These are phyloP conservation scores for Collybiopsis confluens DNA, from an alignment of 768 basidiomycete genomes.

Conservation along the genomic window DNA sequence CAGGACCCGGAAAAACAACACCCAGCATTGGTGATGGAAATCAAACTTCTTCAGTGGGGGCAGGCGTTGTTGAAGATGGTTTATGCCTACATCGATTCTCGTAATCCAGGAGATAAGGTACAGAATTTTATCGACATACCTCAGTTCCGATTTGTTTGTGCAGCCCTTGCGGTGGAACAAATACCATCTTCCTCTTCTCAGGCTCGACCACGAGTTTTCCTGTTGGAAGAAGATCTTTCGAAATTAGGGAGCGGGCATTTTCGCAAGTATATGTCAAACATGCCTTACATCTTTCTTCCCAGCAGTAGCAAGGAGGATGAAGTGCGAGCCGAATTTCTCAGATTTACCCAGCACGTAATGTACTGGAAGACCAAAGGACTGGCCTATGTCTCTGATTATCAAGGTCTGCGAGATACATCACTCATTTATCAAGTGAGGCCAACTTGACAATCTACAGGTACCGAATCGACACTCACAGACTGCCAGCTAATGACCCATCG, in stretches of 20 bases:
- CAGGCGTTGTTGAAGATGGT: background rate
- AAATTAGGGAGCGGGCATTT: background rate
- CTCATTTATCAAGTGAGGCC: background rate
- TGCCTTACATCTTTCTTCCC: background rate
- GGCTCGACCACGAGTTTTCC: background rate
- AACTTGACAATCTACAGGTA: background rate
- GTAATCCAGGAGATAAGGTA: background rate
- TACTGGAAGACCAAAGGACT: background rate
- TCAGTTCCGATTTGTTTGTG: background rate
- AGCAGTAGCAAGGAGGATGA: background rate
- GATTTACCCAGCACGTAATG: background rate
- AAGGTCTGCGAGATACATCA: background rate
- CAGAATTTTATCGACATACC: background rate
- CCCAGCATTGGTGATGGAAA: background rate
- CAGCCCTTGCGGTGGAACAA: background rate
- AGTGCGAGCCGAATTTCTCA: background rate
- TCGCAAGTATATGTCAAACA: background rate
- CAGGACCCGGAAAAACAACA: background rate
- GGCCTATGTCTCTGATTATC: background rate
- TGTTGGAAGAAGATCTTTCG: background rate
- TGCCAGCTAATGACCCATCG: background rate
- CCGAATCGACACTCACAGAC: background rate
- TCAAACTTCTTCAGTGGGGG: background rate
- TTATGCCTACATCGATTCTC: background rate
- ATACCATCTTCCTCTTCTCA: background rate